These are phyloP conservation scores for Geotrichum siamense DNA, from an alignment of 1,139 yeast species.

Conservation along the genomic window DNA sequence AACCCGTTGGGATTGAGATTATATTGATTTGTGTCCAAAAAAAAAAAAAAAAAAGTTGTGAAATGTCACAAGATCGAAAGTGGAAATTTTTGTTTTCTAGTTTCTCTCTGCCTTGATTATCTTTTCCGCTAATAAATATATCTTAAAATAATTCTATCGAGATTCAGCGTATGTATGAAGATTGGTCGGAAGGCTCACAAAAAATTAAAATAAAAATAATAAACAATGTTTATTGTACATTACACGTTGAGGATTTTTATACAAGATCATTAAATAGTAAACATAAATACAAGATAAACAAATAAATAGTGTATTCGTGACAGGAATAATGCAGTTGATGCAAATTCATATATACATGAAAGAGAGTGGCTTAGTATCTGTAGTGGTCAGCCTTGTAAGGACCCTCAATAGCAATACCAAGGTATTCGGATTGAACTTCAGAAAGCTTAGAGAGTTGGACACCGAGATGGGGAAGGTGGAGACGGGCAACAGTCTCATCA, in stretches of 20 bases:
- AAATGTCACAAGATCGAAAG: too few relatives aligned
- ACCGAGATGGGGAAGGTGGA: conserved; percentile 94
- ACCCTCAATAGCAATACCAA: conserved; percentile 89
- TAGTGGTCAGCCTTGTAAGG: conserved; percentile 98
- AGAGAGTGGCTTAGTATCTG: conserved; percentile 84
- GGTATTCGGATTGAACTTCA: conserved; percentile 84
- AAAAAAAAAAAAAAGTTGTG: too few relatives aligned
- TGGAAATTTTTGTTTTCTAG: too few relatives aligned
- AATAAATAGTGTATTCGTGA: conserved; percentile 3
- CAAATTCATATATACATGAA: conserved; percentile 5
- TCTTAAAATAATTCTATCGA: too few relatives aligned
- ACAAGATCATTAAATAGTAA: conserved; percentile 4
- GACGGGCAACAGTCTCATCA: conserved; percentile 98
- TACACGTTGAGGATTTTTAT: conserved; percentile 7
- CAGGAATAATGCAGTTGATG: conserved; percentile 4
- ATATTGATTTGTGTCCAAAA: too few relatives aligned
- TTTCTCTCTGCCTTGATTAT: too few relatives aligned
- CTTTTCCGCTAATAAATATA: too few relatives aligned
- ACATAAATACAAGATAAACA: conserved; percentile 3
- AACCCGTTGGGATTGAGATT: too few relatives aligned
- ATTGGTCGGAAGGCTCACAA: too few relatives aligned
- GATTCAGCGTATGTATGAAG: too few relatives aligned
- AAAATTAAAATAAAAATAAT: too few relatives aligned
- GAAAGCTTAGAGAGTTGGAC: conserved; percentile 79
- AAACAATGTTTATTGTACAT: background rate